Base-by-base conservation (phyloP, 371 early-diverging fungal species). In the Zychaea mexicana region DNA sequence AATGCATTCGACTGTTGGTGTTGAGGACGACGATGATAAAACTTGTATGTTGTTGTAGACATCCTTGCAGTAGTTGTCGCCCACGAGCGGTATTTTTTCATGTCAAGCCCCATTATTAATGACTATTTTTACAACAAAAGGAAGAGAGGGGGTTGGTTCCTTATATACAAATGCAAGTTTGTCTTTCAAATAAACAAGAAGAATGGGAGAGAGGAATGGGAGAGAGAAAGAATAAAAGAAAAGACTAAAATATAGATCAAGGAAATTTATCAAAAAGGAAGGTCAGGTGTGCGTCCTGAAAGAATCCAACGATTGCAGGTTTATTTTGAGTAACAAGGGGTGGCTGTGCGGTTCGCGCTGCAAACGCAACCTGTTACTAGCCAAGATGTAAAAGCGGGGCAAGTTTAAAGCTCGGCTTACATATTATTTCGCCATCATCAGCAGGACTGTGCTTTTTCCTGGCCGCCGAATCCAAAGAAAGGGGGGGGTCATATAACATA, bases 261-360 rank as follows among this genome's bases (percentile, higher is more conserved):
- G 49, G 49, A 49, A 49, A 49, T 49, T 49, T 49, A 49, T 49
- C 49, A 22, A 49, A 24, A 49, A 49, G 49, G 49, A 49, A 49
- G 26, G 49, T 49, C 49, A 49, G 49, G 49, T 49, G 49, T 22
- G 49, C 45, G 5, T 45, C 45, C 45, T 49, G 49, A 49, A 49
- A n/a, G n/a, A n/a, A n/a, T n/a, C 49, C 49, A 49, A 24, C 49
- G 13, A 15, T 15, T 46, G 49, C 49, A 49, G 49, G 24, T 49
- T 49, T 49, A 49, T 49, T 49, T 49, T 49, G 49, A 22, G 49
- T 22, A 49, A 15, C 38, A 36, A 36, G 38, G 38, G 21, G 22
- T 1, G 5, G 5, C 12, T 33, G 33, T 33, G 33, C 12, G 5
- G 12, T 33, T 33, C 5, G 5, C 12, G n/a, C n/a, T n/a, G n/a